phyloP scores from a whole-genome alignment of 805 yeast species.

The Sugiyamaella marilandica region DNA sequence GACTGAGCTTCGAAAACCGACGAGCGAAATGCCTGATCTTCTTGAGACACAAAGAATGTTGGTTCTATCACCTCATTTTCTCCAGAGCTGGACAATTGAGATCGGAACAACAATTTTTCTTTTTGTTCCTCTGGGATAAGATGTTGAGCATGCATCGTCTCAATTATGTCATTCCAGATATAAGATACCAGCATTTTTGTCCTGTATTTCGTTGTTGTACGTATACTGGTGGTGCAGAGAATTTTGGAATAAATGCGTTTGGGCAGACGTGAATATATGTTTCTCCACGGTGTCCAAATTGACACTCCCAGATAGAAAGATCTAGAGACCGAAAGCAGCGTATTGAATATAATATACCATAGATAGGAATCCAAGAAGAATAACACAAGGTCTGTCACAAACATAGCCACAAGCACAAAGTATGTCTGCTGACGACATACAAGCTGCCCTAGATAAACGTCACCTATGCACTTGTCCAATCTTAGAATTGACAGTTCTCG shows the following conservation, averaged over 20 bases:
- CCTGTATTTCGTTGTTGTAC: slow-evolving; percentile 38
- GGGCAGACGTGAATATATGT: slow-evolving; percentile 85
- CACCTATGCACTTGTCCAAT: slow-evolving; percentile 93
- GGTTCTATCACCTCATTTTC: slow-evolving; percentile 50
- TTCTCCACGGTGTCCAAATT: slow-evolving; percentile 98
- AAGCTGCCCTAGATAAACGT: slow-evolving; percentile 74
- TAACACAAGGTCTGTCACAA: slow-evolving; percentile 82
- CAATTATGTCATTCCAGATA: slow-evolving; percentile 77
- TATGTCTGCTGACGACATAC: slow-evolving; percentile 83
- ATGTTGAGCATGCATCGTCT: slow-evolving; percentile 79
- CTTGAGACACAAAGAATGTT: slow-evolving; percentile 72
- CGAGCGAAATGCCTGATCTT: slow-evolving; percentile 62
- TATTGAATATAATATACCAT: slow-evolving; percentile 96
- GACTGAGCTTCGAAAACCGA: slow-evolving; percentile 56
- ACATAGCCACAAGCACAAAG: slow-evolving; percentile 87
- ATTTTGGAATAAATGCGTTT: slow-evolving; percentile 70
- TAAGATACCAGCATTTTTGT: slow-evolving; percentile 59
- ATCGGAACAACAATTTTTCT: slow-evolving; percentile 46
- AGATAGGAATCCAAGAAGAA: slow-evolving; percentile 98
- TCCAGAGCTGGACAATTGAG: slow-evolving; percentile 32
- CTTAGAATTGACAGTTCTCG: slow-evolving; percentile 76
- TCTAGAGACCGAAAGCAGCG: slow-evolving; percentile 93
- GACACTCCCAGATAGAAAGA: slow-evolving; percentile 98
- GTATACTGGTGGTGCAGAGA: slow-evolving; percentile 42
- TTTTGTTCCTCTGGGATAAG: slow-evolving; percentile 65